Conservation (phyloP, 768 basidiomycete genomes). For the Lepiota subincarnata region DNA sequence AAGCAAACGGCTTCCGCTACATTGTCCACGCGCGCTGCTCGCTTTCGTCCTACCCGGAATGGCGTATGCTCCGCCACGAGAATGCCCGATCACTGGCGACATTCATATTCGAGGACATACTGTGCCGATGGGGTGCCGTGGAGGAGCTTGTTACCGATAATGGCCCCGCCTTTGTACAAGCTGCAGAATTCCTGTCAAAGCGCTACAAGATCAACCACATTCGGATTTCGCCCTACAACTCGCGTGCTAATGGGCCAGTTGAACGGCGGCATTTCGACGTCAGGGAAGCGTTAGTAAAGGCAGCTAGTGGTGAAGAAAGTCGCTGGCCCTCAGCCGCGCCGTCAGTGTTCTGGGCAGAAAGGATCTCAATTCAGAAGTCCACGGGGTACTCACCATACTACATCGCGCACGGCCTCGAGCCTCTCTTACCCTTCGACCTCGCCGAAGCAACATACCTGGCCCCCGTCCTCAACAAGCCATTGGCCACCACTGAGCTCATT, state of each 20-base stretch:
- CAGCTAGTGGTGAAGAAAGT: slow-evolving; percentile 21
- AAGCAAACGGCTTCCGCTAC: slow-evolving; percentile 17
- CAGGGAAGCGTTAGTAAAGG: slow-evolving; percentile 27
- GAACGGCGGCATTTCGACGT: too few species aligned
- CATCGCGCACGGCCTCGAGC: slow-evolving; percentile 28
- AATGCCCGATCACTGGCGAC: slow-evolving; percentile 18
- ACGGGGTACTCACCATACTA: slow-evolving; percentile 33
- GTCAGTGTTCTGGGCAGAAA: slow-evolving; percentile 29
- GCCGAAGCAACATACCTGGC: slow-evolving; percentile 18
- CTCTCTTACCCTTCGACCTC: slow-evolving; percentile 29
- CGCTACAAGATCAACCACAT: slow-evolving; percentile 35
- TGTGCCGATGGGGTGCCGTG: slow-evolving; percentile 33
- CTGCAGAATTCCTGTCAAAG: slow-evolving; percentile 13
- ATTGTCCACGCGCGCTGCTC: slow-evolving; percentile 24
- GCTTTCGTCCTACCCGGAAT: slow-evolving; percentile 20
- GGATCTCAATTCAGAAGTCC: slow-evolving; percentile 23
- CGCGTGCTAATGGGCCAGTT: slow-evolving; percentile 31
- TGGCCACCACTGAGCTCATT: too few species aligned
- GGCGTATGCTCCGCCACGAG: slow-evolving; percentile 17
- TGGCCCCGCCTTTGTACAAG: slow-evolving; percentile 23
- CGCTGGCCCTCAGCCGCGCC: slow-evolving; percentile 27
- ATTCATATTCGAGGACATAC: slow-evolving; percentile 26
- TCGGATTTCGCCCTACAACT: slow-evolving; percentile 38
- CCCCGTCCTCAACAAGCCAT: too few species aligned
- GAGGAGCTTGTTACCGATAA: slow-evolving; percentile 30